Evolutionary conservation across 2,329 filamentous ascomycete genomes (phyloP), one percentile per base, ranked within the genome.

Genomic region (Alternaria dauci): DNA sequence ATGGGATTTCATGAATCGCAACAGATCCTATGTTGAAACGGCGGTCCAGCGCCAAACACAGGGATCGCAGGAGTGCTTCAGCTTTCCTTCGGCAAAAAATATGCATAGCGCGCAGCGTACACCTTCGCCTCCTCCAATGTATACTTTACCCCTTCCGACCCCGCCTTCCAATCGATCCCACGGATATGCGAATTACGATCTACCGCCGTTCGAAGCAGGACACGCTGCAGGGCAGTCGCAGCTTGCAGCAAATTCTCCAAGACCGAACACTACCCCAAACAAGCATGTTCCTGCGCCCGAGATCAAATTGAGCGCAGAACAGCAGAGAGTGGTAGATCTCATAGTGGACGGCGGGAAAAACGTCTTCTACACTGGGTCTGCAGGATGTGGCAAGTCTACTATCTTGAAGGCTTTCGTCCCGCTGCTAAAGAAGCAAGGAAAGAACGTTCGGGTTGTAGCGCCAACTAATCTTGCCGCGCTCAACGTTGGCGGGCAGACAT

Each of bases 1-100:
- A 0, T 87, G 94, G 72, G 86, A 86, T n/a, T 97, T 91, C 75
- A 90, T 97, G 9, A 52, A 67, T 23, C 62, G 66, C n/a, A 58
- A 67, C 38, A 65, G 56, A 42, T 80, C 77, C 6, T 11, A 34
- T 7, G 20, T 59, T 18, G 28, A 32, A 28, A 32, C 11, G 42
- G 36, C 55, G 16, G 11, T 55, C 12, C 14, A n/a, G 32, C 51
- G 30, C 20, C 23, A 18, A 23, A 11, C 8, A n/a, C 16, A 36
- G 23, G 16, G 7, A 5, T 14, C 23, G 9, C 8, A 12, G 5
- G 14, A 14, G 8, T 36, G 23, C 8, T 11, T 6, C 16, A 18
- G 14, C 16, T 8, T 23, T 36, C 3, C 11, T 4, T 7, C 50
- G 20, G 7, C 38, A 34, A 38, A 36, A 7, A 1, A 38, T 32